These are phyloP conservation scores for Waitea zeae DNA, from an alignment of 1,284 basidiomycete species.

Conservation along the genomic window DNA sequence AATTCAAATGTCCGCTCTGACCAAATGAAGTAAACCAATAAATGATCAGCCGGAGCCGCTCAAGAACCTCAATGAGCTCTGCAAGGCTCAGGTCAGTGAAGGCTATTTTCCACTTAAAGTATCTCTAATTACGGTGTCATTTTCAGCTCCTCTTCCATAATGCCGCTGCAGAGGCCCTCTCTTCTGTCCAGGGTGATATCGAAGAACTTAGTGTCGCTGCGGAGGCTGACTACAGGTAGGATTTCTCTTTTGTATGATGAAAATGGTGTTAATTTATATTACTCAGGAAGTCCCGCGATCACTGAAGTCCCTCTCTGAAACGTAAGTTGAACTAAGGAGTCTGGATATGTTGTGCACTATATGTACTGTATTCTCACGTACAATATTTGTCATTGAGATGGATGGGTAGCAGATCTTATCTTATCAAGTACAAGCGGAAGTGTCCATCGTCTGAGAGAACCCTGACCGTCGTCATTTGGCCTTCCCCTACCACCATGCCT, in stretches of 20 bases:
- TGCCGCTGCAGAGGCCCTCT: constrained; percentile 72
- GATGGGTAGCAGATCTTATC: too few relatives aligned
- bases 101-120: constrained; percentile 18
- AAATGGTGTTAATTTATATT: constrained; percentile 4
- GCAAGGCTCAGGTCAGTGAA: too few relatives aligned
- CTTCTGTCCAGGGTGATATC: constrained; percentile 72
- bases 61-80: constrained; percentile 83
- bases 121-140: constrained; percentile 8
- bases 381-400: too few relatives aligned
- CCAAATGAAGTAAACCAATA: not conserved
- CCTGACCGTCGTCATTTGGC: too few relatives aligned
- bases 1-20: constrained; percentile 1
- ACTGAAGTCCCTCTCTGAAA: constrained; percentile 41
- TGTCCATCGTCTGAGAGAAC: too few relatives aligned
- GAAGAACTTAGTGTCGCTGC: constrained; percentile 81
- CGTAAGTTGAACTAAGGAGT: too few relatives aligned
- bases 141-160: constrained; percentile 80
- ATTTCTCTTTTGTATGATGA: constrained; percentile 6
- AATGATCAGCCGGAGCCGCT: constrained; percentile 73
- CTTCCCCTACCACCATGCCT: too few relatives aligned
- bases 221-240: constrained; percentile 89
- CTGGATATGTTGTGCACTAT: too few relatives aligned
- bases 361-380: too few relatives aligned
- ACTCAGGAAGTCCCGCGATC: constrained; percentile 64
- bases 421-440: too few relatives aligned